Conservation (phyloP, 441 rosid genomes). For the Populus tomentosa region DNA sequence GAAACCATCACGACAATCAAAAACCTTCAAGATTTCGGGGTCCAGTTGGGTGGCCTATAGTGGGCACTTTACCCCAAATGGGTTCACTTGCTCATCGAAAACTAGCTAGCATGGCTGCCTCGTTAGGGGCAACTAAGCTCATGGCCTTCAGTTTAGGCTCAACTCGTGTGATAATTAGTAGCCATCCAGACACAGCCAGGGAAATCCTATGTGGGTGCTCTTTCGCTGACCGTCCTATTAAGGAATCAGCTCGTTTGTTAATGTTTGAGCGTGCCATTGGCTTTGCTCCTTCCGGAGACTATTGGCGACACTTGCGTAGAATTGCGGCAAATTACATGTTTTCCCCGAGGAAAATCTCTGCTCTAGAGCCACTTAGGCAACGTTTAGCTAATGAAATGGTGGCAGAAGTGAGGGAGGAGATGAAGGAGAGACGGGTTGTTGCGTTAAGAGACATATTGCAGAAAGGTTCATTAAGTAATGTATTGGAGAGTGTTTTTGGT, state of each 20-base stretch:
- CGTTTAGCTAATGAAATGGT: constrained; percentile 36
- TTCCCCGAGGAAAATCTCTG: constrained; percentile 43
- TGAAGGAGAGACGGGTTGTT: constrained; percentile 31
- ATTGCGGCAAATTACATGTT: constrained; percentile 54
- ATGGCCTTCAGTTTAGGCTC: constrained; percentile 61
- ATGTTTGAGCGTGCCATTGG: constrained; percentile 81
- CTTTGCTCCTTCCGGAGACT: constrained; percentile 51
- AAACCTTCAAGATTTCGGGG: constrained; percentile 30
- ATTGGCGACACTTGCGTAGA: constrained; percentile 55
- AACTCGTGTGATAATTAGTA: constrained; percentile 45
- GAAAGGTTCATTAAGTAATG: constrained; percentile 40
- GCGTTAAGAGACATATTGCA: constrained; percentile 37
- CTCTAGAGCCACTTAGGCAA: constrained; percentile 35
- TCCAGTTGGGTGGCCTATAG: constrained; percentile 50
- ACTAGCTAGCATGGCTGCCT: constrained; percentile 41
- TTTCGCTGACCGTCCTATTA: constrained; percentile 61
- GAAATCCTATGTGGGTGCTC: constrained; percentile 48
- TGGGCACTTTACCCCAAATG: constrained; percentile 54
- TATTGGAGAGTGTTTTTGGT: constrained; percentile 55
- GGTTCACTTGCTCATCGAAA: constrained; percentile 58
- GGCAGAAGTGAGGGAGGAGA: constrained; percentile 18
- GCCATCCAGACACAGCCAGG: constrained; percentile 61
- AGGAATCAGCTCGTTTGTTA: constrained; percentile 50
- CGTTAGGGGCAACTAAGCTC: constrained; percentile 37
- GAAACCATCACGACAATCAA: constrained; percentile 25